phyloP scores from a whole-genome alignment of 768 basidiomycete species.

The Mrakia frigida region DNA sequence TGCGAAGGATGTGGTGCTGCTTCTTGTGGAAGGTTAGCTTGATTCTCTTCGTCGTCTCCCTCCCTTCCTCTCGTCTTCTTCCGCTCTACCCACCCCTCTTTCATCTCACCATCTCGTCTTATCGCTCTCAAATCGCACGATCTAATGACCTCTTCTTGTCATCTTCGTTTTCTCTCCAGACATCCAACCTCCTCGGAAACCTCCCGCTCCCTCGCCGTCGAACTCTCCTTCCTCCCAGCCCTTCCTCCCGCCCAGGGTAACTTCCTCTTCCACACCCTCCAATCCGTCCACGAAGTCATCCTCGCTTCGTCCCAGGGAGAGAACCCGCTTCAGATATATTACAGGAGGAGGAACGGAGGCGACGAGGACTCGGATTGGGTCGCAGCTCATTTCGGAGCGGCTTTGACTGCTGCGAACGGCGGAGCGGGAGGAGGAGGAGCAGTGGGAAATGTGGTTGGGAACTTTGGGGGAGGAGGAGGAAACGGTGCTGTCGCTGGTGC shows the following conservation, averaged over 20 bases:
- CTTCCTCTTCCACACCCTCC: not conserved
- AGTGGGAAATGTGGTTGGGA: too few relatives aligned
- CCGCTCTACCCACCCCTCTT: not conserved
- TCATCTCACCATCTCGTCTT: not conserved
- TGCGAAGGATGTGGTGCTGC: conserved; percentile 9
- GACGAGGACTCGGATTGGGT: not conserved
- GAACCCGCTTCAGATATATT: not conserved
- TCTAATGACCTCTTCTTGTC: not conserved
- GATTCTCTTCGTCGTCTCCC: not conserved
- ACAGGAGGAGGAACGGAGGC: not conserved
- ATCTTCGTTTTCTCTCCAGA: not conserved
- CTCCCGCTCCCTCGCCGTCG: not conserved
- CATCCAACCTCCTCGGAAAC: not conserved
- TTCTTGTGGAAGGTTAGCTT: not conserved
- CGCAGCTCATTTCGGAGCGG: too few relatives aligned
- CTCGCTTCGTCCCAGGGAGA: not conserved
- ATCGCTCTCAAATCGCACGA: not conserved
- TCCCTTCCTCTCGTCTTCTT: not conserved
- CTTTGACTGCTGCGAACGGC: too few relatives aligned
- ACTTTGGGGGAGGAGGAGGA: too few relatives aligned
- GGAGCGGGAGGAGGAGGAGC: too few relatives aligned
- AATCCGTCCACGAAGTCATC: not conserved
- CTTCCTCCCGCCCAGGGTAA: not conserved
- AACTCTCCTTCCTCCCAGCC: not conserved
- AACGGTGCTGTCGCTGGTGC: too few relatives aligned